A percentile compares a stretch with the other conserved stretches of the same genome.
Evolutionary conservation across 2,329 filamentous ascomycete species (phyloP).

Genomic region (Xylariaceae sp.): DNA sequence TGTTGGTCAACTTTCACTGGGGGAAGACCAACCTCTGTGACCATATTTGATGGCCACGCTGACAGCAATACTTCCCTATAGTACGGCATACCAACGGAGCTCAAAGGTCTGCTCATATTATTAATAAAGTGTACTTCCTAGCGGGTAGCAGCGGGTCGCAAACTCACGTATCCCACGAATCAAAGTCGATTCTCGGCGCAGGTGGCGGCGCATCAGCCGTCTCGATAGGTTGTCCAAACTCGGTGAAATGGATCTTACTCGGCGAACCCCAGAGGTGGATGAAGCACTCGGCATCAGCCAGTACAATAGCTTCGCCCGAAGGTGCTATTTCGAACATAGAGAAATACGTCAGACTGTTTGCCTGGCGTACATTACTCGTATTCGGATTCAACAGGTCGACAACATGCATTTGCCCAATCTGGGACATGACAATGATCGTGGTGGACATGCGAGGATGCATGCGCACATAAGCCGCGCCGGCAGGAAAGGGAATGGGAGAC

Average conservation of each 20-base stretch:
- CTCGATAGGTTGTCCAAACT: conserved; percentile 72
- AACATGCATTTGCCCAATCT: conserved; percentile 89
- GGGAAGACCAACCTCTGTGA: conserved; percentile 82
- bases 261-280: conserved; percentile 88
- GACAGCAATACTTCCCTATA: conserved; percentile 86
- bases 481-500: conserved; percentile 86
- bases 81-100: conserved; percentile 83
- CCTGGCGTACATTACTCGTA: conserved; percentile 77
- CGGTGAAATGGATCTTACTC: conserved; percentile 79
- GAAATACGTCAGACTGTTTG: conserved; percentile 70
- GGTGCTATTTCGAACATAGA: conserved; percentile 80
- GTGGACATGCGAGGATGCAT: conserved; percentile 97
- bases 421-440: conserved; percentile 88
- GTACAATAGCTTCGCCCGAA: conserved; percentile 78
- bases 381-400: conserved; percentile 94
- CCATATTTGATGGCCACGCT: conserved; percentile 78
- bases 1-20: conserved; percentile 69
- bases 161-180: conserved; percentile 59
- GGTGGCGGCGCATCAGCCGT: conserved; percentile 65
- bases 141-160: neutral
- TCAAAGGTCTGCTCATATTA: conserved; percentile 60
- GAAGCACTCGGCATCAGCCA: conserved; percentile 73
- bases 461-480: conserved; percentile 87
- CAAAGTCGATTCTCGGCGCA: conserved; percentile 62
- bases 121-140: conserved; percentile 11